Conservation (phyloP, 2,329 filamentous ascomycete genomes). For the Sordariomycetes sp. region DNA sequence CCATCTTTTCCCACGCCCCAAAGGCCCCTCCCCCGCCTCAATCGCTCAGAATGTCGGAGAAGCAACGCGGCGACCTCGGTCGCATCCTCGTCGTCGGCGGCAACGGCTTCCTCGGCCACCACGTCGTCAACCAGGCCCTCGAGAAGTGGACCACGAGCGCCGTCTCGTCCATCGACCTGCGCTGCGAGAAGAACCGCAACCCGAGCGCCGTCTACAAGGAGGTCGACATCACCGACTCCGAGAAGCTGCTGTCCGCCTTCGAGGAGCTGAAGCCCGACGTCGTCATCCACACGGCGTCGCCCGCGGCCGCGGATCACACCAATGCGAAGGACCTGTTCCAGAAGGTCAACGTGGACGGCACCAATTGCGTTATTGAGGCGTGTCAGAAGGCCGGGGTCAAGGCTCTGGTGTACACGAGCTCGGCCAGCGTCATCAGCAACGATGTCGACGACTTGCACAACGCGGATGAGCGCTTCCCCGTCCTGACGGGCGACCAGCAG, state of each 20-base stretch:
- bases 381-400: constrained; percentile 63
- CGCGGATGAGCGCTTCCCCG: constrained; percentile 75
- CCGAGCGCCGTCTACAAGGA: constrained; percentile 55
- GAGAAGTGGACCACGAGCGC: constrained; percentile 36
- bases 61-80: constrained; percentile 43
- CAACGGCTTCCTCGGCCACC: constrained; percentile 76
- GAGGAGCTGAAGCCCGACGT: constrained; percentile 62
- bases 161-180: constrained; percentile 65
- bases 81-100: constrained; percentile 72
- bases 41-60: constrained; percentile 9
- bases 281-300: constrained; percentile 85
- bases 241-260: constrained; percentile 54
- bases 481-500: constrained; percentile 62
- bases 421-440: constrained; percentile 78
- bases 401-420: constrained; percentile 85
- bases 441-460: constrained; percentile 71
- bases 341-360: constrained; percentile 84
- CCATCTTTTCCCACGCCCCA: no score
- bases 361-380: constrained; percentile 66
- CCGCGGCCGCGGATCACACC: constrained; percentile 44
- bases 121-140: constrained; percentile 67
- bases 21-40: no score
- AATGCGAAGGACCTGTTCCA: constrained; percentile 55
- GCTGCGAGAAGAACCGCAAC: constrained; percentile 60
- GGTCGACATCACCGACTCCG: constrained; percentile 65